Percentiles rank a stretch among this genome's conserved stretches.
These are phyloP conservation scores for Fusarium sp. DNA, from an alignment of 2,329 filamentous ascomycete genomes.

Conservation along the genomic window DNA sequence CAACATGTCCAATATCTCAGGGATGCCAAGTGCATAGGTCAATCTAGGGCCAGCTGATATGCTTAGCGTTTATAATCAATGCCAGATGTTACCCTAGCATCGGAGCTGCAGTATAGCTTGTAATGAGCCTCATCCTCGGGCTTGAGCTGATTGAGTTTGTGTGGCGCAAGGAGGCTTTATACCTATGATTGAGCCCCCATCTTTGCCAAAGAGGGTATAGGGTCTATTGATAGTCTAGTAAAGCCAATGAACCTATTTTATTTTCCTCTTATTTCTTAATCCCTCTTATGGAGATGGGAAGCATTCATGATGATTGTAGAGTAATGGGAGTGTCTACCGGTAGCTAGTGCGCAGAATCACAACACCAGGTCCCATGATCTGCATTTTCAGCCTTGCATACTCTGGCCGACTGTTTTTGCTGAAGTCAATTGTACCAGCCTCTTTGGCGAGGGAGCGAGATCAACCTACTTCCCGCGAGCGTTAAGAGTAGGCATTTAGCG, in stretches of 20 bases:
- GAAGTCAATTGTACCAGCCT: too few species aligned
- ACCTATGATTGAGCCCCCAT: not conserved
- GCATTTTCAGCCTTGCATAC: too few species aligned
- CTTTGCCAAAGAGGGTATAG: not conserved
- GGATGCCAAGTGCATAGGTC: not conserved
- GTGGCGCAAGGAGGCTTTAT: not conserved
- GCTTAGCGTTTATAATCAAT: not conserved
- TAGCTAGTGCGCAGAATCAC: too few species aligned
- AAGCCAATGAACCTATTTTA: not conserved
- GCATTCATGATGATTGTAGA: fast-evolving
- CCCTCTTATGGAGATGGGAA: too few species aligned
- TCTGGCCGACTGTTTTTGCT: too few species aligned
- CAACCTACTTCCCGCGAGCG: fast-evolving
- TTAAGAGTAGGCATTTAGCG: too few species aligned
- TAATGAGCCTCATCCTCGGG: not conserved
- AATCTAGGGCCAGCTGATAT: not conserved
- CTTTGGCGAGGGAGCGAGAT: too few species aligned
- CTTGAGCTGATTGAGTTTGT: not conserved
- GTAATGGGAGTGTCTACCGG: too few species aligned
- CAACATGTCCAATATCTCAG: not conserved
- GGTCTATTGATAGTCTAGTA: not conserved
- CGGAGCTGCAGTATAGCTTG: not conserved
- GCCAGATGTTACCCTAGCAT: not conserved
- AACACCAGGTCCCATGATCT: too few species aligned
- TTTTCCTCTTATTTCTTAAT: too few species aligned